Conservation (phyloP, 495 filamentous ascomycete species). For the Cairneyella variabilis region DNA sequence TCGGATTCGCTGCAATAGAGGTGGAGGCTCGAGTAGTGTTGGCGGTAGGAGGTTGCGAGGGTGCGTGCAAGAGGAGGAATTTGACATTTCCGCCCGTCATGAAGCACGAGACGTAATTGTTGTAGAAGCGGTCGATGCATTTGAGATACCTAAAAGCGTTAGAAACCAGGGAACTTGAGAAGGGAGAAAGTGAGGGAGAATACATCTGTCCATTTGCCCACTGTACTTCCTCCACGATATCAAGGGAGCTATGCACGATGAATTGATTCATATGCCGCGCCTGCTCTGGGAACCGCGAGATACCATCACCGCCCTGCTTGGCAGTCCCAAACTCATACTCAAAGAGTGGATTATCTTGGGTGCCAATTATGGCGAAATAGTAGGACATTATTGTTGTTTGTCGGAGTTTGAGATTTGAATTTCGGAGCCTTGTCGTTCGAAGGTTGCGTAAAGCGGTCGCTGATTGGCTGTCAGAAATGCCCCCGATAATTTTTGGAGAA, state of each 20-base stretch:
- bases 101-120: constrained; percentile 87
- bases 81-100: constrained; percentile 75
- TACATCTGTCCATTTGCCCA: constrained; percentile 82
- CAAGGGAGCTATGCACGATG: constrained; percentile 85
- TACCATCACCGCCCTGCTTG: constrained; percentile 88
- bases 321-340: constrained; percentile 94
- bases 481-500: constrained; percentile 11
- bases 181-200: constrained; percentile 11
- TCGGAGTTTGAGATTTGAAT: not conserved
- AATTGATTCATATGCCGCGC: constrained; percentile 95
- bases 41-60: constrained; percentile 41
- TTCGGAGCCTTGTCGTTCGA: too few species aligned
- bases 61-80: constrained; percentile 87
- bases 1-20: constrained; percentile 76
- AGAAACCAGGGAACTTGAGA: not conserved
- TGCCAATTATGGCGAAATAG: constrained; percentile 93
- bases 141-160: constrained; percentile 75
- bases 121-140: constrained; percentile 88
- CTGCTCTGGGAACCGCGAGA: constrained; percentile 79
- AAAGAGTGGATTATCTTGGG: constrained; percentile 91
- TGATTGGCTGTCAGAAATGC: constrained; percentile 20
- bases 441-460: not conserved
- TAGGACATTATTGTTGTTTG: constrained; percentile 67
- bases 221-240: constrained; percentile 93
- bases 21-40: constrained; percentile 50